phyloP scores from a whole-genome alignment of 2,329 filamentous ascomycete genomes.

The Talaromyces funiculosus region DNA sequence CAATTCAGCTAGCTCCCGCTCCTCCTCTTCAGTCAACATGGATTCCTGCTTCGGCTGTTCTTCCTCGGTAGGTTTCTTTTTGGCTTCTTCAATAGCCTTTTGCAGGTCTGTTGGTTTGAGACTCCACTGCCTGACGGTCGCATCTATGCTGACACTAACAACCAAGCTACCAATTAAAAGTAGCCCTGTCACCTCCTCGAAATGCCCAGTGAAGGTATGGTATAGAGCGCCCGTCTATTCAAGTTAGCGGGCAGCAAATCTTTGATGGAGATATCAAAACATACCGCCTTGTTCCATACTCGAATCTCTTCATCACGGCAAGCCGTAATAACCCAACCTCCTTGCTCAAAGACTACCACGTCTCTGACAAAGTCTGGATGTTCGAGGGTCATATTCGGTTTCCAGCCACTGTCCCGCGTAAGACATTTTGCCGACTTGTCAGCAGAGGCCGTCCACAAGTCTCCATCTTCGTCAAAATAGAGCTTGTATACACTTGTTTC shows the following conservation, averaged over 20 bases:
- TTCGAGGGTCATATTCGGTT: conserved; percentile 62
- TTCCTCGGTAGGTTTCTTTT: conserved; percentile 40
- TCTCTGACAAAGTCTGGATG: conserved; percentile 91
- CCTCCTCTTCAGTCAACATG: conserved; percentile 77
- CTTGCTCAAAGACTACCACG: conserved; percentile 62
- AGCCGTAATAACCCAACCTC: conserved; percentile 76
- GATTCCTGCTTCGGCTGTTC: conserved; percentile 44
- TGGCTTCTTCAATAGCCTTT: conserved; percentile 48
- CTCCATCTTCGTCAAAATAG: conserved; percentile 64
- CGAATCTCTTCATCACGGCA: conserved; percentile 89
- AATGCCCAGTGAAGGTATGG: conserved; percentile 76
- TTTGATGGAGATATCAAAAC: conserved; percentile 16
- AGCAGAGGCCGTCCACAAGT: conserved; percentile 89
- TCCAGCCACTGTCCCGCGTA: conserved; percentile 62
- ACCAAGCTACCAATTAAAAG: conserved; percentile 56
- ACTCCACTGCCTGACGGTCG: conserved; percentile 79
- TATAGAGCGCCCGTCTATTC: conserved; percentile 61
- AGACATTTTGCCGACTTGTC: conserved; percentile 85
- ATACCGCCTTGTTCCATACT: conserved; percentile 67
- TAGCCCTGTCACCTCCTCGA: conserved; percentile 83
- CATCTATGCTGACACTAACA: conserved; percentile 83
- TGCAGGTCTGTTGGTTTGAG: conserved; percentile 58
- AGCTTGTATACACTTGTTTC: conserved; percentile 87
- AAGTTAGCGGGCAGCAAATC: conserved; percentile 1
- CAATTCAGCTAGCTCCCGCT: conserved; percentile 83